phyloP scores from a whole-genome alignment of 805 yeast genomes.

The Debaryomyces hansenii region DNA sequence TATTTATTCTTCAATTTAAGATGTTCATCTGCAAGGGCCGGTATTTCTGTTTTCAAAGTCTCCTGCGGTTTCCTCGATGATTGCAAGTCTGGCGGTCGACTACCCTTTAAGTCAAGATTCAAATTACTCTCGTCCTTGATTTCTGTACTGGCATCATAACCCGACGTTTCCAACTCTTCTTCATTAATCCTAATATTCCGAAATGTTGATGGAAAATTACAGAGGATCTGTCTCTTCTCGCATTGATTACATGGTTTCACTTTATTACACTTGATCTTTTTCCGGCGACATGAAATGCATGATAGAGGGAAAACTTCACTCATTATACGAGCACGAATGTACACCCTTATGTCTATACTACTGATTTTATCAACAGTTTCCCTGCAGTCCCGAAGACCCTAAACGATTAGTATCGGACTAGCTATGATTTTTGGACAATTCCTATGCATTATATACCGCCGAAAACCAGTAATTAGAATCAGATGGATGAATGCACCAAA shows the following conservation, averaged over 20 bases:
- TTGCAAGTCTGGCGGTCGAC: conserved; percentile 6
- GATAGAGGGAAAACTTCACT: conserved; percentile 32
- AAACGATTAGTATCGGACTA: too few species aligned
- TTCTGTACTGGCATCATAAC: background rate
- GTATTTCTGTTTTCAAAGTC: conserved; percentile 18
- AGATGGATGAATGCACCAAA: too few species aligned
- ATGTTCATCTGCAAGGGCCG: conserved; percentile 18
- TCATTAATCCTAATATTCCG: conserved; percentile 40
- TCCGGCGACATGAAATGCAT: conserved; percentile 36
- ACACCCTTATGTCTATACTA: too few species aligned
- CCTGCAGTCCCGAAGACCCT: too few species aligned
- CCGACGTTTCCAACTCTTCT: conserved; percentile 11
- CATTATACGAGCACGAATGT: conserved; percentile 6
- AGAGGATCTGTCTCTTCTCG: conserved; percentile 30
- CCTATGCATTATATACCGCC: too few species aligned
- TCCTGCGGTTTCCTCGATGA: too few species aligned
- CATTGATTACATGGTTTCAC: conserved; percentile 44
- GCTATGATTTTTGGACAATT: too few species aligned
- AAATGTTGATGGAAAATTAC: conserved; percentile 49
- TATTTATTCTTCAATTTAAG: conserved; percentile 14
- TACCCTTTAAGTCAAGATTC: conserved; percentile 11
- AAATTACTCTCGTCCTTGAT: background rate
- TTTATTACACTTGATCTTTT: conserved; percentile 36
- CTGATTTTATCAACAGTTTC: too few species aligned
- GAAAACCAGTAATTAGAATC: too few species aligned